Evolutionary conservation across 2,329 filamentous ascomycete genomes (phyloP), one percentile per base, ranked within the genome.

Genomic region (Coleophoma crateriformis): DNA sequence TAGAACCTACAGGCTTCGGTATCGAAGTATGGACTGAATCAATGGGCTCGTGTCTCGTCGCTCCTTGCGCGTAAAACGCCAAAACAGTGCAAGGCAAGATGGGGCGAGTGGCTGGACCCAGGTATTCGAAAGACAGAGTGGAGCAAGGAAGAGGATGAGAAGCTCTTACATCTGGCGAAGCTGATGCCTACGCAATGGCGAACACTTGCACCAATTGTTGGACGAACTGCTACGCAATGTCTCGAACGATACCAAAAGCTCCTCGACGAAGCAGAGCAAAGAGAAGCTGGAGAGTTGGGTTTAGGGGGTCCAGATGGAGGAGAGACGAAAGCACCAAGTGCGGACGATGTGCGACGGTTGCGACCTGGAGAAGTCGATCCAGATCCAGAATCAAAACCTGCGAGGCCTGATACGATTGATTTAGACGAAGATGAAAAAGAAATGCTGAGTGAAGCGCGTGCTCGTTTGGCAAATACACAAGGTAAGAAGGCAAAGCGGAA

Each of bases 111-210:
- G 92, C 81, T 99, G 58, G 94, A 99, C 66, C 94, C 94, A 17
- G 89, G 88, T 66, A 97, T 99, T 74, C 88, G 92, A 65, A 99
- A 99, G 77, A 94, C 95, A 61, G 94, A 99, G 73, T 99, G 94
- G 92, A 96, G 90, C 67, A 88, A 94, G 65, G 94, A 99, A 70
- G 94, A 99, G 68, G 94, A 99, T 68, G 94, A 99, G 76, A 96
- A 95, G 73, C 78, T 99, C 53, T 72, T 99, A 62, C 94, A 97
- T 65, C 78, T 99, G 64, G 94, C 94, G 54, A 99, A 97, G 79
- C 78, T 99, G 72, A 96, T 99, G 86, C 94, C 94, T 50, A 97
- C 92, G 27, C 94, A 99, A 80, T 99, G 94, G 94, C 87, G 94
- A 64, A 97, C 94, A 44, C 97, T 99, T 64, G 92, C 94, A 50